phyloP scores from a whole-genome alignment of 1,284 basidiomycete species.

The Sphagnurus paluster region DNA sequence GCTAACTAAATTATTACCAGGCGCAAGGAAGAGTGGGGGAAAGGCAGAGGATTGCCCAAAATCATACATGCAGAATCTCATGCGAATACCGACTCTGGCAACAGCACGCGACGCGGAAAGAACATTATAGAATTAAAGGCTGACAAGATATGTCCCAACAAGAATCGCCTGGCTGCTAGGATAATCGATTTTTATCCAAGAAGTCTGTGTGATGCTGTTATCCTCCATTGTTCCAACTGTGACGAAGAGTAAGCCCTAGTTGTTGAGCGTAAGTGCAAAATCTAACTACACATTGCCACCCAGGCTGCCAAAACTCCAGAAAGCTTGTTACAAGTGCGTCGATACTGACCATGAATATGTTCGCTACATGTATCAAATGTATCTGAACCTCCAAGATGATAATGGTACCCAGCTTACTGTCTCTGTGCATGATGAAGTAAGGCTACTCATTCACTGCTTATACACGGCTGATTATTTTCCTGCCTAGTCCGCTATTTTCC shows the following conservation, averaged over 20 bases:
- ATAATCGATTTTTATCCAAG: conserved; percentile 58
- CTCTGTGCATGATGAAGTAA: conserved; percentile 45
- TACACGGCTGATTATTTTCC: conserved; percentile 9
- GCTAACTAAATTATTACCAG: conserved; percentile 16
- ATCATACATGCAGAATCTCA: not conserved
- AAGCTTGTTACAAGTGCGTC: conserved; percentile 50
- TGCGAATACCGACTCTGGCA: not conserved
- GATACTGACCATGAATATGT: conserved; percentile 51
- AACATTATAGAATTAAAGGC: conserved; percentile 42
- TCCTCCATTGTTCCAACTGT: conserved; percentile 54
- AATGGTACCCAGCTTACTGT: conserved; percentile 40
- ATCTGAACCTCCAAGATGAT: conserved; percentile 51
- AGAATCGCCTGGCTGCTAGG: conserved; percentile 49
- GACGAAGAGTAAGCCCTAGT: conserved; percentile 40
- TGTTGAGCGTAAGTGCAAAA: conserved; percentile 8
- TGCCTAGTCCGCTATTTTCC: conserved; percentile 42
- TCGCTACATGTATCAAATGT: conserved; percentile 47
- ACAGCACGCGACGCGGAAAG: conserved; percentile 11
- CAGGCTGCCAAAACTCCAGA: conserved; percentile 44
- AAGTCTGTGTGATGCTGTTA: conserved; percentile 45
- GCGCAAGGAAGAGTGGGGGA: conserved; percentile 30
- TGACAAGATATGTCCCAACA: conserved; percentile 33
- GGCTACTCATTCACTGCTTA: conserved; percentile 17
- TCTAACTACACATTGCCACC: not conserved
- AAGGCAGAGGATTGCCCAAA: conserved; percentile 17